Conservation (phyloP, 768 basidiomycete genomes). For the Udeniomyces megalosporus region DNA sequence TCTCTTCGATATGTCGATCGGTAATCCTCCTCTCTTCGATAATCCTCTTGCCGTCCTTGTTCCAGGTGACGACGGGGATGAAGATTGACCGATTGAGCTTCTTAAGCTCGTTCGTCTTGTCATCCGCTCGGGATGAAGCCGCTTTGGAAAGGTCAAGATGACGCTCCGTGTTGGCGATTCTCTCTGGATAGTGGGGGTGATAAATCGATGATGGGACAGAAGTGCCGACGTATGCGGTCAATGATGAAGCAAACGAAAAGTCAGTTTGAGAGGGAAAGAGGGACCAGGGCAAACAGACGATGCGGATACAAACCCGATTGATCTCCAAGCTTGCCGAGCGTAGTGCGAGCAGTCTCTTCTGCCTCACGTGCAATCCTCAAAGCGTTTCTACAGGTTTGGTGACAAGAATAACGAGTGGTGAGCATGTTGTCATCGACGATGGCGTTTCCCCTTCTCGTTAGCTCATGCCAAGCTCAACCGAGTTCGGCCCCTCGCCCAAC, state of each 20-base stretch:
- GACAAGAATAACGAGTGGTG: neutral
- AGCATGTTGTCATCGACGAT: neutral
- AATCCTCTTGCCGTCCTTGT: slow-evolving; percentile 77
- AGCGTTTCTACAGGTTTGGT: slow-evolving; percentile 44
- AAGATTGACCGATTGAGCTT: slow-evolving; percentile 91
- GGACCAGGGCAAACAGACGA: neutral
- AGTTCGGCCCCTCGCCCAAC: neutral
- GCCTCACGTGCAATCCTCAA: slow-evolving; percentile 86
- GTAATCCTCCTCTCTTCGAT: slow-evolving; percentile 72
- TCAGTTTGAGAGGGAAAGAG: neutral
- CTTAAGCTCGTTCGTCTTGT: slow-evolving; percentile 84
- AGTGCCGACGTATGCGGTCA: too few species aligned
- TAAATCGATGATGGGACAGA: too few species aligned
- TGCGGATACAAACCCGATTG: slow-evolving; percentile 62
- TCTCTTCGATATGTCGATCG: slow-evolving; percentile 74
- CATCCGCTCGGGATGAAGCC: slow-evolving; percentile 70
- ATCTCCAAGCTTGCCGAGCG: slow-evolving; percentile 63
- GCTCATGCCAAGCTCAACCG: neutral
- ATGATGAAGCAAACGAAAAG: neutral
- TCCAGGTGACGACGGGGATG: slow-evolving; percentile 75
- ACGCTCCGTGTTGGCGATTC: slow-evolving; percentile 78
- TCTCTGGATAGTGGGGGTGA: slow-evolving; percentile 23
- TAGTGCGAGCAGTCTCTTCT: slow-evolving; percentile 82
- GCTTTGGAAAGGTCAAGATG: slow-evolving; percentile 85
- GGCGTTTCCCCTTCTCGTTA: too few species aligned